Evolutionary conservation across 2,329 filamentous ascomycete species (phyloP), one percentile per base, ranked within the genome.

Genomic region (Fusarium proliferatum): DNA sequence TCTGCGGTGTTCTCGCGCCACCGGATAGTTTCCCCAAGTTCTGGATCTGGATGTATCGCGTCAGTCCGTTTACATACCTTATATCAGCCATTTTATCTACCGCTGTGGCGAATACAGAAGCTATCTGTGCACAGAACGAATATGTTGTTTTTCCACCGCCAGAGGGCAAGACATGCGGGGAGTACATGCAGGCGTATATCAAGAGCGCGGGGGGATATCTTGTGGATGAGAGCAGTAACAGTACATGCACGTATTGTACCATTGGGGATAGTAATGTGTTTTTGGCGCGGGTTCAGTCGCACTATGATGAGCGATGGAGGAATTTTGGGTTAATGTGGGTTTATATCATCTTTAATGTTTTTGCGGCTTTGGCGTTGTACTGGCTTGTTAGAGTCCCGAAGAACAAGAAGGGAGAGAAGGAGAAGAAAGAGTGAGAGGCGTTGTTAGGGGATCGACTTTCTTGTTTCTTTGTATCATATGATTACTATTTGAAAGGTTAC

Each of bases 11-110:
- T 2, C 69, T 79, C n/a, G 77, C 76, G 0, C 57, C 63, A 1
- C 77, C 77, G 38, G 88, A 89, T 13, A 87, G 87, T 16, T 82
- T 87, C 33, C 91, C 90, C 4, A 89, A 89, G 8, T 88, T 89
- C 67, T 82, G 77, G 77, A 76, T 79, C 43, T 77, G 78, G 34
- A 75, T 79, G 77, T 96, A 96, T 82, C 89, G 92, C 52, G 84
- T 95, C 55, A 94, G 92, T 1, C 94, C 95, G 0, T 93, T 97
- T 76, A 95, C 93, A 0, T 97, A 97, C 80, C 84, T 96, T 21
- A 89, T 96, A 33, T 88, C 88, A 15, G 93, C 91, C 28, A 90
- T 97, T 84, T 81, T 96, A 0, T 88, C 91, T 0, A 89, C 88
- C 1, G 93, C 89, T 6, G 84, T 97, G 9, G 92, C 93, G 45